A percentile compares a stretch with the other conserved stretches of the same genome.
These are phyloP conservation scores for Mollisiaceae sp. DNA, from an alignment of 2,329 filamentous ascomycete species.

Conservation along the genomic window DNA sequence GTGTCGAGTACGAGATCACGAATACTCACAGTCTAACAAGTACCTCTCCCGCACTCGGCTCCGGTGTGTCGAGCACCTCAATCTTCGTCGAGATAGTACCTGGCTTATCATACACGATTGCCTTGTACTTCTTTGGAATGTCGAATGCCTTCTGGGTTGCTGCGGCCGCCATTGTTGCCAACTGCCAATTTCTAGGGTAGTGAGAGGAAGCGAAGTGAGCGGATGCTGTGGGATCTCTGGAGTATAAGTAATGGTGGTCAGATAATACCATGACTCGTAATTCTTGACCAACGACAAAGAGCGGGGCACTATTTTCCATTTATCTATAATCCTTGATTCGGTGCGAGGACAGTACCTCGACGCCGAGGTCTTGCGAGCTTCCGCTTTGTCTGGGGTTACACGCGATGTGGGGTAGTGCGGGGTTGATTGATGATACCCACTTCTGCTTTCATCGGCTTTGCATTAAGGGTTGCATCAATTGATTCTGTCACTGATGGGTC, in stretches of 20 bases:
- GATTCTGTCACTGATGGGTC: neutral
- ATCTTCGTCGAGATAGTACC: slow-evolving; percentile 69
- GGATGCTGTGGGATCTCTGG: neutral
- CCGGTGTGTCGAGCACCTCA: slow-evolving; percentile 66
- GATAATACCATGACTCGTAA: slow-evolving; percentile 5
- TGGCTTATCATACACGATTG: slow-evolving; percentile 67
- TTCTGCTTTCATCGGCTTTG: neutral
- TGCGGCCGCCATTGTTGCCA: slow-evolving; percentile 36
- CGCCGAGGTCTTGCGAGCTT: slow-evolving; percentile 5
- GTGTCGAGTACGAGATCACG: neutral
- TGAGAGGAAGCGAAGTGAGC: neutral
- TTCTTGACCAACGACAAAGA: neutral
- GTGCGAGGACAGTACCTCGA: neutral
- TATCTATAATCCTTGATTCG: neutral
- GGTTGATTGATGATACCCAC: slow-evolving; percentile 12
- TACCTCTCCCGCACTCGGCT: slow-evolving; percentile 66
- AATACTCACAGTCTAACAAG: slow-evolving; percentile 61
- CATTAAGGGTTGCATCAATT: neutral
- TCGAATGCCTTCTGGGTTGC: slow-evolving; percentile 40
- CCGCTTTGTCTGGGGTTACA: neutral
- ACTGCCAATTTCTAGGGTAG: neutral
- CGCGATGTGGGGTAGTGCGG: slow-evolving; percentile 18
- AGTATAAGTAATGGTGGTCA: neutral
- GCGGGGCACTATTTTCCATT: slow-evolving; percentile 3
- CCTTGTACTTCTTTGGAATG: slow-evolving; percentile 65